Evolutionary conservation across 208 protist genomes (phyloP).

Genomic region (Eutreptiella sp.): DNA sequence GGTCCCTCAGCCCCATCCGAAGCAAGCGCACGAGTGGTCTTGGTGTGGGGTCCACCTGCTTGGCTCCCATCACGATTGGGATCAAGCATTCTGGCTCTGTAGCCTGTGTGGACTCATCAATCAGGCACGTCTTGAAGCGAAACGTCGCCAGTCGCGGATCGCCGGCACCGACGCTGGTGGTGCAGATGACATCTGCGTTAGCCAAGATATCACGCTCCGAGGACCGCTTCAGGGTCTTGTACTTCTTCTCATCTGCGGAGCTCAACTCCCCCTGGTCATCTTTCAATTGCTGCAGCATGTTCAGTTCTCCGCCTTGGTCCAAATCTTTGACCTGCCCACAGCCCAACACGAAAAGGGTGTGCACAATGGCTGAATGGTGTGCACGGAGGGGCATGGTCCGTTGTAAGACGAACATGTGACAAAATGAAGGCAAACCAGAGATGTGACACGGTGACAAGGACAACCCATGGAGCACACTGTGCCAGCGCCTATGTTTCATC

Average conservation of each 20-base stretch:
- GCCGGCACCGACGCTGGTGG: constrained; percentile 85
- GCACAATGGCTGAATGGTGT: no score
- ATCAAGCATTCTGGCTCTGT: constrained; percentile 95
- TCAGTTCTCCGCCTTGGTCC: constrained; percentile 44
- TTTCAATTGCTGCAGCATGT: constrained; percentile 67
- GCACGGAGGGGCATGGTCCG: no score
- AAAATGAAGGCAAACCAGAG: no score
- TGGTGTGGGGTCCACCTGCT: no score
- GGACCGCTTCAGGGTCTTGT: constrained; percentile 37
- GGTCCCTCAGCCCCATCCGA: no score
- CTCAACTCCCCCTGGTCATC: constrained; percentile 68
- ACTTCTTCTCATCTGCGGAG: constrained; percentile 56
- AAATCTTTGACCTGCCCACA: neutral
- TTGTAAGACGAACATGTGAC: no score
- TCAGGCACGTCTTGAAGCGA: constrained; percentile 81
- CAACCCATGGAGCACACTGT: no score
- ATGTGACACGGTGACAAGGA: no score
- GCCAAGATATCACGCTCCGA: constrained; percentile 65
- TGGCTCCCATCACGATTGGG: constrained; percentile 80
- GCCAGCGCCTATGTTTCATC: no score
- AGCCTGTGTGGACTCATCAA: constrained; percentile 93
- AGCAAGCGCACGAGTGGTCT: no score
- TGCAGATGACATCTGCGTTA: constrained; percentile 88
- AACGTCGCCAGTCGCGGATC: constrained; percentile 70
- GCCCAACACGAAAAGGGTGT: no score